Base-by-base conservation (phyloP, 441 rosid genomes). In the Bocquillonia castaneifolia region DNA sequence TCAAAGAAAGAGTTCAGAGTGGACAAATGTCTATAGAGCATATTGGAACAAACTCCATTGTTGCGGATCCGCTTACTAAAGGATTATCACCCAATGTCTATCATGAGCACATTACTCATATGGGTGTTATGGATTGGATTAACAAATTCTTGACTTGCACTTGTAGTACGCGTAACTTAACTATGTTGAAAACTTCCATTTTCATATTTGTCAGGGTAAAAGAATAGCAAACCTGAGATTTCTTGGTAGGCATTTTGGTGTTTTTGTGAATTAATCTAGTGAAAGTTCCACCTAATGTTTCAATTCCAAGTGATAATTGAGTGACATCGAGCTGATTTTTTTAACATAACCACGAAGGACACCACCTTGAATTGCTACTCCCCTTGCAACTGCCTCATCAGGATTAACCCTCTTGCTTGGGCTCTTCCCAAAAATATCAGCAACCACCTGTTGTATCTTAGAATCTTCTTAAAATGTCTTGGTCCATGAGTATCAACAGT, bases 311-410 rank as follows among this genome's bases (percentile, higher is more conserved):
- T 0, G 99, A 93, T 0, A 91, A 78, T 64, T 96, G 99, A 31
- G 99, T 93, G 34, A 93, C 93, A 77, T 91, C 99, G n/a, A 93
- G 77, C 51, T 91, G 91, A 93, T 60, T 64, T 93, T 97, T 57
- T 93, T 93, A 63, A 93, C 99, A 80, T 93, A 97, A 53, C 99
- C 99, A 1, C 97, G 97, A 34, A 93, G 92, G 63, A 93, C 91
- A 57, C 98, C 98, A 63, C 96, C 98, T 79, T 93, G 98, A 60
- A 93, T 81, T 9, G 99, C 99, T 74, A 97, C 99, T 71, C 98
- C 99, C 82, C 91, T 77, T 0, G 99, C 96, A 71, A 93, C 99
- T 57, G 99, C 97, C 79, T 93, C 99, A 59, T 93, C 99, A 36
- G 97, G 97, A 66, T 93, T 93, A 2, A 93, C 97, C 73, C 99